These are phyloP conservation scores for Xylariaceae sp. DNA, from an alignment of 2,329 filamentous ascomycete genomes.

Conservation along the genomic window DNA sequence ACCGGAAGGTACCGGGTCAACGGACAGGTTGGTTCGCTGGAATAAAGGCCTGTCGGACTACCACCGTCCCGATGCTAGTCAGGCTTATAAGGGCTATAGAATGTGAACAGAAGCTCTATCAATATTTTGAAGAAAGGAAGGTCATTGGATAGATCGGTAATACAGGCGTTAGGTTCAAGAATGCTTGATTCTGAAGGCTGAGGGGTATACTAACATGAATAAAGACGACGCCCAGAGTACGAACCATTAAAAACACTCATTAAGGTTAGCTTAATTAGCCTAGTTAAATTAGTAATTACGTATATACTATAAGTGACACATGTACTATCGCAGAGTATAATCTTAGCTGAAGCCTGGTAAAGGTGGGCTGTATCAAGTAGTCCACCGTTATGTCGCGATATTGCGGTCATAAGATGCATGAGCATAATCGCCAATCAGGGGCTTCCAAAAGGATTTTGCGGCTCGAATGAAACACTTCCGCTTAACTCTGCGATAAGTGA, in stretches of 20 bases:
- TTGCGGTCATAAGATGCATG: too few species aligned
- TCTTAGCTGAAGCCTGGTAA: too few species aligned
- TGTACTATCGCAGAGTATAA: too few species aligned
- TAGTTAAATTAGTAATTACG: too few species aligned
- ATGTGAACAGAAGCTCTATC: conserved; percentile 28
- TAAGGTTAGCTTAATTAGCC: conserved; percentile 2
- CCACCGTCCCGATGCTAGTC: conserved; percentile 32
- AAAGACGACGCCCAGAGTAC: not conserved
- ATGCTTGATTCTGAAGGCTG: not conserved
- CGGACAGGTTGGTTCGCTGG: conserved; percentile 39
- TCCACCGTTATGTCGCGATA: too few species aligned
- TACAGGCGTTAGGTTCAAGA: conserved; percentile 10
- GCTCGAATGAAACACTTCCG: too few species aligned
- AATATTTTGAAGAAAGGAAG: not conserved
- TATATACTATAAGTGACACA: too few species aligned
- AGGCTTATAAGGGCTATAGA: conserved; percentile 36
- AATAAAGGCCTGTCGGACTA: conserved; percentile 39
- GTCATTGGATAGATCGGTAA: conserved; percentile 5
- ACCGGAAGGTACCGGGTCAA: conserved; percentile 33
- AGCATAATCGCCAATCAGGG: too few species aligned
- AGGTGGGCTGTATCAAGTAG: too few species aligned
- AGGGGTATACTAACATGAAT: conserved; percentile 3
- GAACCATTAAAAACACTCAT: conserved; percentile 9
- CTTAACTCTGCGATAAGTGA: too few species aligned
- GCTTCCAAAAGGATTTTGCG: too few species aligned